These are phyloP conservation scores for Tylopilus sp. DNA, from an alignment of 1,284 basidiomycete genomes.

Conservation along the genomic window DNA sequence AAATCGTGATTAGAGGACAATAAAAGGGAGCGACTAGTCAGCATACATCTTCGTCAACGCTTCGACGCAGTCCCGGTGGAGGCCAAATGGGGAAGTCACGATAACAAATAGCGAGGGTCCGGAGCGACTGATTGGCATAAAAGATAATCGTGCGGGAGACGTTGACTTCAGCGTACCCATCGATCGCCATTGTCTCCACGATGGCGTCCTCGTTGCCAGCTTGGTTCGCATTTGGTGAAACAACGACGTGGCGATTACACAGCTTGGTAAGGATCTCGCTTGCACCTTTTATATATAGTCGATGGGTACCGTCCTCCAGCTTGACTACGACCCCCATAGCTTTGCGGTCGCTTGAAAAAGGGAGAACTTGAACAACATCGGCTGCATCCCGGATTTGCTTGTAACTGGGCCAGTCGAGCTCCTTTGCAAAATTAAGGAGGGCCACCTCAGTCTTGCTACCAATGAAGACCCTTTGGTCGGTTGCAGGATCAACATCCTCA, in stretches of 20 bases:
- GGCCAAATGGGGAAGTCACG: slow-evolving; percentile 88
- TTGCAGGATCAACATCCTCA: slow-evolving; percentile 72
- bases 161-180: slow-evolving; percentile 67
- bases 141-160: slow-evolving; percentile 91
- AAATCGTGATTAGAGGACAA: slow-evolving; percentile 6
- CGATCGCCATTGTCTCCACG: slow-evolving; percentile 61
- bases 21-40: not conserved
- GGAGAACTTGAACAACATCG: slow-evolving; percentile 83
- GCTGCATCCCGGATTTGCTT: slow-evolving; percentile 64
- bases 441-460: slow-evolving; percentile 98
- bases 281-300: slow-evolving; percentile 90
- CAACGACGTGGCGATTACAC: slow-evolving; percentile 71
- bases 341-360: slow-evolving; percentile 94
- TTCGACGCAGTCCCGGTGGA: slow-evolving; percentile 46
- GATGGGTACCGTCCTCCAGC: slow-evolving; percentile 53
- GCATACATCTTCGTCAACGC: slow-evolving; percentile 55
- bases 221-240: slow-evolving; percentile 41
- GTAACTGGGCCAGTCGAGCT: slow-evolving; percentile 81
- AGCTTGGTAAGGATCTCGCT: slow-evolving; percentile 86
- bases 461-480: slow-evolving; percentile 69
- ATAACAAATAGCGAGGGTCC: slow-evolving; percentile 93
- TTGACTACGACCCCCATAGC: slow-evolving; percentile 92
- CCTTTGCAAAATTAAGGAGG: slow-evolving; percentile 85
- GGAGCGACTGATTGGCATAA: slow-evolving; percentile 93
- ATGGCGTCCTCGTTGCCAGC: slow-evolving; percentile 29